Percentiles rank a stretch among this genome's conserved stretches.
Conservation (phyloP, 352 stramenopile genomes). For the Thalassiosira exigua region DNA sequence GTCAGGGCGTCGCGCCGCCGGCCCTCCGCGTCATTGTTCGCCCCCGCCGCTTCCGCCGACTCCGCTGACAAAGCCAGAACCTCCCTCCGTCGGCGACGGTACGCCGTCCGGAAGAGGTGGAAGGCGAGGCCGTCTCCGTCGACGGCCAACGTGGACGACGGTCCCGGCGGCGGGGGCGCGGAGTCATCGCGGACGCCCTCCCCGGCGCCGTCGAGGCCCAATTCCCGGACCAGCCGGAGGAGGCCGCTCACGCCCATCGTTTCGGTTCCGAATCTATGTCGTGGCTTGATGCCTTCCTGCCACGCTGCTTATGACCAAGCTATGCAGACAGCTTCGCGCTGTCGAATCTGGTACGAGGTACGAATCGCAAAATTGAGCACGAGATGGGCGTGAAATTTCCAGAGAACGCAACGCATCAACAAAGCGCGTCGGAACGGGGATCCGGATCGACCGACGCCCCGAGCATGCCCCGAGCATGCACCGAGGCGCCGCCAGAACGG, state of each 20-base stretch:
- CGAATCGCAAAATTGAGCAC: not conserved
- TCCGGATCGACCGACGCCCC: too few relatives aligned
- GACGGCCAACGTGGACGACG: conserved; percentile 58
- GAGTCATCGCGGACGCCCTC: not conserved
- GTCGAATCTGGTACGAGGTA: not conserved
- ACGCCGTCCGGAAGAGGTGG: conserved; percentile 66
- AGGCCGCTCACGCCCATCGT: conserved; percentile 51
- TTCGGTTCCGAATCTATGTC: not conserved
- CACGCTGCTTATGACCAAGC: not conserved
- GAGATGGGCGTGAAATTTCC: not conserved
- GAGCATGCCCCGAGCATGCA: too few relatives aligned
- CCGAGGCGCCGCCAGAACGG: too few relatives aligned
- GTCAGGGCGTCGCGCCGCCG: conserved; percentile 1
- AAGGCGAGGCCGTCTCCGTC: conserved; percentile 77
- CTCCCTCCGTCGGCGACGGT: conserved; percentile 52
- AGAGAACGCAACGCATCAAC: too few relatives aligned
- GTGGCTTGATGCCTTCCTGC: not conserved
- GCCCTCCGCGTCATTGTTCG: not conserved
- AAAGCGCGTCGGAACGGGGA: too few relatives aligned
- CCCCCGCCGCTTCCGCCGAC: not conserved
- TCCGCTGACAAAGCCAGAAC: conserved; percentile 14
- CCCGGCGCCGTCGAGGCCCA: conserved; percentile 9
- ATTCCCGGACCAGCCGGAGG: conserved; percentile 8
- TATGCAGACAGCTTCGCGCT: not conserved
- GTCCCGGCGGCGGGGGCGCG: conserved; percentile 8